A percentile compares a stretch with the other conserved stretches of the same genome.
Conservation (phyloP, 2,329 filamentous ascomycete genomes). For the Penicillium brevicompactum region DNA sequence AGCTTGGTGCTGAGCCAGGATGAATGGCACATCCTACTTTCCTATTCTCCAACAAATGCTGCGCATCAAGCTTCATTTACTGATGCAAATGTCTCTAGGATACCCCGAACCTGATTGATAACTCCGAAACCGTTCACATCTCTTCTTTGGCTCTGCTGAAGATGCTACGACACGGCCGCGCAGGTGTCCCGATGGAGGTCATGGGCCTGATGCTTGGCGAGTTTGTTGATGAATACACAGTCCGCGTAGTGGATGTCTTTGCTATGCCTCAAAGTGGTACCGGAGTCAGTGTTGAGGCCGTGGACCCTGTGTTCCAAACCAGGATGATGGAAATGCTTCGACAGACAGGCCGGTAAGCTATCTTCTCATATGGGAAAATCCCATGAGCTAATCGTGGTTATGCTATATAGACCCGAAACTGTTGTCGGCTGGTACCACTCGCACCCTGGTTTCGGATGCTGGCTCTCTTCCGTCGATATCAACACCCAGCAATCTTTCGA, state of each 20-base stretch:
- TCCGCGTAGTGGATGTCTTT: conserved; percentile 97
- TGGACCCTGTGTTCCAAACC: conserved; percentile 97
- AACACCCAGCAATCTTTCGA: conserved; percentile 99
- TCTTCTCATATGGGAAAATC: not conserved
- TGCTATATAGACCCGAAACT: conserved; percentile 73
- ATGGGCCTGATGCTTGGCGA: conserved; percentile 99
- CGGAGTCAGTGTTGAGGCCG: conserved; percentile 95
- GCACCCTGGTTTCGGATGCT: conserved; percentile 98
- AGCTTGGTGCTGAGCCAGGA: conserved; percentile 9
- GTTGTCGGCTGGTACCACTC: conserved; percentile 99
- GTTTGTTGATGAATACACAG: conserved; percentile 98
- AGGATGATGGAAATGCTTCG: conserved; percentile 99
- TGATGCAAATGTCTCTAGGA: conserved; percentile 59
- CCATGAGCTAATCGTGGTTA: conserved; percentile 11
- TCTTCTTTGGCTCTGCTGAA: conserved; percentile 95
- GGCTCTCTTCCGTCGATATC: conserved; percentile 98
- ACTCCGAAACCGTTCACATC: conserved; percentile 99
- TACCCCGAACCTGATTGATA: conserved; percentile 89
- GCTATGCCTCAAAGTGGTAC: conserved; percentile 99
- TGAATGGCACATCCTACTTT: not conserved
- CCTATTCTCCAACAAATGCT: not conserved
- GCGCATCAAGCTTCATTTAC: not conserved
- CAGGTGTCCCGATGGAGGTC: conserved; percentile 99
- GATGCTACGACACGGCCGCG: conserved; percentile 96
- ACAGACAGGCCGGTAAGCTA: conserved; percentile 84